Evolutionary conservation across 2,329 filamentous ascomycete genomes (phyloP).

Genomic region (Fusarium sp.): DNA sequence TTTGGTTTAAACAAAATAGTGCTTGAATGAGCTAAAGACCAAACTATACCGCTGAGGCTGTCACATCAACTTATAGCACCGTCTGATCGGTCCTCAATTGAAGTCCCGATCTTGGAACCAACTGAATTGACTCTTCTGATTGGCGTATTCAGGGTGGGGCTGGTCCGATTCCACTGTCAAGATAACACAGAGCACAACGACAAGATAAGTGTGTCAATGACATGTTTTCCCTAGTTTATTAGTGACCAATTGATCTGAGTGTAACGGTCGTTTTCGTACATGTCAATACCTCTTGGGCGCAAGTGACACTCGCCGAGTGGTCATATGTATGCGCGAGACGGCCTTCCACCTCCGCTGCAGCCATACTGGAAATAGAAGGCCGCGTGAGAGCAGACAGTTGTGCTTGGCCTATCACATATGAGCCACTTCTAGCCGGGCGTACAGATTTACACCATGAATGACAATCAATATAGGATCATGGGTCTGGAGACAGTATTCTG

Average conservation of each 20-base stretch:
- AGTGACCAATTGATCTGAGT: slow-evolving; percentile 13
- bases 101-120: slow-evolving; percentile 32
- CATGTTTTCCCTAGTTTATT: background rate
- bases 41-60: slow-evolving; percentile 9
- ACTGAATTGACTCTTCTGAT: slow-evolving; percentile 20
- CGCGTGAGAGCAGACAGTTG: slow-evolving; percentile 14
- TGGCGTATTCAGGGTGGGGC: slow-evolving; percentile 15
- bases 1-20: background rate
- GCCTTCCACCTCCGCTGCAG: slow-evolving; percentile 23
- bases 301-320: slow-evolving; percentile 29
- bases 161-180: too few species aligned
- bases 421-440: slow-evolving; percentile 10
- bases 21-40: background rate
- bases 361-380: slow-evolving; percentile 35
- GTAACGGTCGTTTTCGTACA: background rate
- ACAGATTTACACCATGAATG: background rate
- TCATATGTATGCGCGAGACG: slow-evolving; percentile 8
- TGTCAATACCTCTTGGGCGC: slow-evolving; percentile 24
- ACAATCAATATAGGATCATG: background rate
- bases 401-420: background rate
- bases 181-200: background rate
- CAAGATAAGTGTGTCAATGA: slow-evolving; percentile 23
- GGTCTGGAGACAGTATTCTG: background rate
- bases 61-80: slow-evolving; percentile 22
- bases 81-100: slow-evolving; percentile 25